phyloP scores from a whole-genome alignment of 192 early-diverging fungal species.

The Entrophospora sp. region DNA sequence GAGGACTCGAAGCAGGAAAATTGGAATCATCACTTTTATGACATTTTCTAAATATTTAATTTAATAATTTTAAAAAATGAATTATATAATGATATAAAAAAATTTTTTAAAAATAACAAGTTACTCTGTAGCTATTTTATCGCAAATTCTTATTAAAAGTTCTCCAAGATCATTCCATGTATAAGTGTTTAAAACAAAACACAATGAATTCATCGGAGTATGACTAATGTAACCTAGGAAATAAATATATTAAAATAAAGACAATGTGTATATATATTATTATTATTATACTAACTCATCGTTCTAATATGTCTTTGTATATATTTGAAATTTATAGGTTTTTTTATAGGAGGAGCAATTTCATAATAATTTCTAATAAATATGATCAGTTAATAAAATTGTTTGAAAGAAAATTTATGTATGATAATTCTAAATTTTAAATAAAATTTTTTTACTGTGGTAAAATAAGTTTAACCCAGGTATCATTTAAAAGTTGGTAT shows the following conservation, averaged over 20 bases:
- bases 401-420: not conserved
- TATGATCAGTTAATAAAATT: not conserved
- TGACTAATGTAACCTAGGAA: not conserved
- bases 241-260: not conserved
- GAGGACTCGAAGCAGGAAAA: not conserved
- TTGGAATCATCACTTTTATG: not conserved
- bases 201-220: not conserved
- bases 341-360: not conserved
- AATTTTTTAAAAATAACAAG: not conserved
- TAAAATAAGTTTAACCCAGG: constrained; percentile 7
- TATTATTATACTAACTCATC: not conserved
- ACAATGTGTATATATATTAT: not conserved
- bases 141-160: not conserved
- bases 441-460: not conserved
- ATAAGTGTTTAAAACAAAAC: not conserved
- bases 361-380: constrained; percentile 11
- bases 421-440: not conserved
- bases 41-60: not conserved
- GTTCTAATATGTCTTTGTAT: constrained; percentile 3
- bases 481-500: constrained; percentile 1
- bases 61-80: not conserved
- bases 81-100: not conserved
- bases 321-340: not conserved
- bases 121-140: not conserved
- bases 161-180: constrained; percentile 11